Evolutionary conservation across 1,284 basidiomycete genomes (phyloP), one percentile per base, ranked within the genome.

Genomic region (Apiotrichum gamsii): DNA sequence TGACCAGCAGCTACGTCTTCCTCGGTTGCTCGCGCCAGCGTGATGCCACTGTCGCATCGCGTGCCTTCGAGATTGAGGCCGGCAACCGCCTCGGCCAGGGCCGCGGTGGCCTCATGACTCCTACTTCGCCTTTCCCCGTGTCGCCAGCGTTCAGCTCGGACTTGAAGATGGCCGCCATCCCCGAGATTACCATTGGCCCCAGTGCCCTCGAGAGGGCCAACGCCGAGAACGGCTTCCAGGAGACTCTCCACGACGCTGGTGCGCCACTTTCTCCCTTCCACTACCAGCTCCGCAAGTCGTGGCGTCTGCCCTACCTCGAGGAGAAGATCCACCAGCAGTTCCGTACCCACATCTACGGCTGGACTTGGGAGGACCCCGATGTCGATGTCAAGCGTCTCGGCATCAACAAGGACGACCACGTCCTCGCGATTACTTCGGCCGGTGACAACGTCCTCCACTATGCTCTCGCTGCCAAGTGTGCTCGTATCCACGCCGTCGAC

Each of bases 391-490:
- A 79, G 57, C 77, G 82, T 62, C 73, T 88, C 13, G 64, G 81
- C 18, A 69, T 88, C 49, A 77, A 77, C 25, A 70, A 73, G 31
- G 76, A 82, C 8, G 85, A 88, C 69, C 79, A 82, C 13, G 78
- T 89, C 56, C 76, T 89, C 3, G 81, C 83, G 19, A 87, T 88
- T 60, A 87, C 86, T 2, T 83, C 81, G 44, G 87, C 85, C 0
- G 87, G 86, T 0, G 86, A 87, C 69, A 89, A 89, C 61, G 84
- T 84, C 2, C 73, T 89, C 33, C 87, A 89, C 69, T 89, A 89
- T 59, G 85, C 85, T 5, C 81, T 85, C 39, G 77, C 77, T 1
- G 82, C 81, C 5, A 70, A 77, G 42, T 83, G 84, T 8, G 74
- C 76, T 45, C 70, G 76, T 72, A 82, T 87, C 33, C 84, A 87